Base-by-base conservation (phyloP, 176 grass and related monocot species). In the Musa troglodytarum region DNA sequence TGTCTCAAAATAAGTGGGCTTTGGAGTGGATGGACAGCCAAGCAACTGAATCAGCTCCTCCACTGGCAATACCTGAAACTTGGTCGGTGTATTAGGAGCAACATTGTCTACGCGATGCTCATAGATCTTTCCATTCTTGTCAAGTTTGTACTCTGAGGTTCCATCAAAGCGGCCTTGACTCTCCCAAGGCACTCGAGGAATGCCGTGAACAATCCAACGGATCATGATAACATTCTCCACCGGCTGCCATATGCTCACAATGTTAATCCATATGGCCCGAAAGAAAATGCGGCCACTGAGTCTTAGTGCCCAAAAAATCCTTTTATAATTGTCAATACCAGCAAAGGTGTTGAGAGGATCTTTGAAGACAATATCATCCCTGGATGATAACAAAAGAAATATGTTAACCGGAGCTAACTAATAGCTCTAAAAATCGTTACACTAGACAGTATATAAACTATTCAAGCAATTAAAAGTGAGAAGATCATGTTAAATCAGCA, bases 341-440 rank as follows among this genome's bases (percentile, higher is more conserved):
- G 67, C 22, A 13, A 94, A 94, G 66, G 89, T 91, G 86, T 91
- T 99, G 54, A 91, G 69, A 71, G 90, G 90, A 71, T 93, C 86
- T 88, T 85, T 87, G 86, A 99, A 94, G 78, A 94, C 88, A 71
- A 99, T 84, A 82, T 99, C 95, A 72, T 99, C 95, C 85, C 95
- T 99, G 84, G 81, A 63, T 68, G 78, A 75, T 9, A 82, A 74
- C 53, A 84, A 75, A 17, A 85, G 10, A 81, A 43, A 0, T 12
- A 84, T 69, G 76, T 69, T 80, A 65, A 19, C 83, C 56, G 76
- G 63, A 28, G 53, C 67, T 50, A 69, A 59, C 9, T 34, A 43
- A 43, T 63, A 63, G 34, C 29, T 69, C 29, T 19, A 69, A 49
- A 49, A 43, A 10, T 12, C 13, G 50, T 14, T 14, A 49, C 1